Conservation (phyloP, 1,139 yeast genomes). For the Saccharomycopsis hybrid region DNA sequence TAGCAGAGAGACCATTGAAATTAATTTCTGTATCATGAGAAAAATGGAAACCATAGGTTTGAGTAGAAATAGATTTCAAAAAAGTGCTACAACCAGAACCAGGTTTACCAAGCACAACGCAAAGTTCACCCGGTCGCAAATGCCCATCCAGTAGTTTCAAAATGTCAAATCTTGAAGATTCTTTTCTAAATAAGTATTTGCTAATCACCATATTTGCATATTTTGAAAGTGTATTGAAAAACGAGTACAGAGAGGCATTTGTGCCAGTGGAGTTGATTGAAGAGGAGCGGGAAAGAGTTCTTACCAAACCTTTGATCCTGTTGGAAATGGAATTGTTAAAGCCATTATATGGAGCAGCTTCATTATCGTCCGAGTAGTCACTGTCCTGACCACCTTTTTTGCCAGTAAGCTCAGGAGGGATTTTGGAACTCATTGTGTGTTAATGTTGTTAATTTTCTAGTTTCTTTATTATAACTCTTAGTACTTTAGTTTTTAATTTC, state of each 20-base stretch:
- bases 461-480: too few species aligned
- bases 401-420: not conserved
- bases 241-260: conserved; percentile 6
- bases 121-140: conserved; percentile 47
- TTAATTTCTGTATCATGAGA: conserved; percentile 32
- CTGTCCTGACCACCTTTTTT: not conserved
- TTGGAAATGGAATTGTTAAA: conserved; percentile 30
- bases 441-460: too few species aligned
- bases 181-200: conserved; percentile 2
- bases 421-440: not conserved
- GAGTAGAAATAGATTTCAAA: conserved; percentile 35
- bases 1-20: conserved; percentile 36
- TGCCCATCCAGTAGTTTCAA: conserved; percentile 40
- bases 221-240: conserved; percentile 14
- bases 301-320: conserved; percentile 44
- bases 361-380: not conserved
- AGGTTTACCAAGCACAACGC: conserved; percentile 48
- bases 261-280: conserved; percentile 5
- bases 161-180: conserved; percentile 28
- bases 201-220: conserved; percentile 2
- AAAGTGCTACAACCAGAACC: conserved; percentile 50
- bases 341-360: conserved; percentile 32
- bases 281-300: conserved; percentile 23
- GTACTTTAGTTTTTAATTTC: too few species aligned
- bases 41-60: conserved; percentile 43